phyloP scores from a whole-genome alignment of 2,329 filamentous ascomycete species.

The Coniochaeta prunicola region DNA sequence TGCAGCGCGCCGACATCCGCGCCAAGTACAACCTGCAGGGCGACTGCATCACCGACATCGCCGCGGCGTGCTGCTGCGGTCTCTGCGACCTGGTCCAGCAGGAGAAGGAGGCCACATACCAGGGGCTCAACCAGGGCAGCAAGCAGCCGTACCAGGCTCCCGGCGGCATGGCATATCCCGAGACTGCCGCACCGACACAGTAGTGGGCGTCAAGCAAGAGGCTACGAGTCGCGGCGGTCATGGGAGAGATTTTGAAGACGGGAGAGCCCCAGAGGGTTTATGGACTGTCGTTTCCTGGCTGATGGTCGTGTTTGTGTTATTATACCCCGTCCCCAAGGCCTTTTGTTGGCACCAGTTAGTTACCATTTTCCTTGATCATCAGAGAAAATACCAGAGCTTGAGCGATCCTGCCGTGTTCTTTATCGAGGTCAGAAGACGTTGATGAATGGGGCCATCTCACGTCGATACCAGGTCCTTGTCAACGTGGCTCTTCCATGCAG shows the following conservation, averaged over 20 bases:
- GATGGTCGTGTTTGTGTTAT: background rate
- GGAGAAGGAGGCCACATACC: constrained; percentile 37
- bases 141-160: constrained; percentile 24
- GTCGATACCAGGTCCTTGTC: too few species aligned
- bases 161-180: constrained; percentile 20
- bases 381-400: too few species aligned
- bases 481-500: too few species aligned
- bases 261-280: background rate
- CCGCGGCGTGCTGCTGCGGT: constrained; percentile 35
- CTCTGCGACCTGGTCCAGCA: constrained; percentile 37
- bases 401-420: too few species aligned
- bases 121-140: constrained; percentile 17
- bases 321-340: background rate
- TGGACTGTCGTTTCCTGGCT: background rate
- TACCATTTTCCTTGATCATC: background rate
- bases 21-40: constrained; percentile 37
- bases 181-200: background rate
- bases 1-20: constrained; percentile 38
- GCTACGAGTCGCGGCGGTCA: background rate
- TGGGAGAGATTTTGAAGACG: background rate
- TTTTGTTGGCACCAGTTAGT: too few species aligned
- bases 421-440: too few species aligned
- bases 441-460: too few species aligned
- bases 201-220: background rate
- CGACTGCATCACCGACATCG: constrained; percentile 33